Evolutionary conservation across 2,329 filamentous ascomycete genomes (phyloP), one percentile per base, ranked within the genome.

Genomic region (Drechslerella coelobrocha): DNA sequence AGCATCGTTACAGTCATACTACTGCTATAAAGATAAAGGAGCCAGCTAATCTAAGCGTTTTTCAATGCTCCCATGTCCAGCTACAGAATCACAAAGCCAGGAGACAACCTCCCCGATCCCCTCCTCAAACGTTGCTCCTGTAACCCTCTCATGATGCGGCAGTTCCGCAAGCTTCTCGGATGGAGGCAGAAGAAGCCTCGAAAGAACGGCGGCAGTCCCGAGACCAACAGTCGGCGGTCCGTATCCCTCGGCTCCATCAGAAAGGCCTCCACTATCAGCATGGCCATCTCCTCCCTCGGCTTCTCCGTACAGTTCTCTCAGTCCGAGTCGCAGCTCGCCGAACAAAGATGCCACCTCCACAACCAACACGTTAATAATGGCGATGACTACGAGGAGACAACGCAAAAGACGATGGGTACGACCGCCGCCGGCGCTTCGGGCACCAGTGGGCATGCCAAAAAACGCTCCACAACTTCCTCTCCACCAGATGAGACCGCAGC

Each of bases 101-200:
- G 66, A 59, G 66, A 71, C 31, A 37, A 34, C 4, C 48, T 51
- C 31, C 59, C 59, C 29, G 54, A 56, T 17, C 21, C 48, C 2
- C 51, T 50, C 19, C 39, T 34, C 41, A 62, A 60, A 60, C 66
- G 53, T 29, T 71, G 66, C 45, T 71, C 66, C 23, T 71, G 66
- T 47, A 71, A 71, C 26, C 66, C 66, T 39, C 59, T 50, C 66
- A 63, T 71, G 59, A 71, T 71, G 66, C 66, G 66, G 53, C 66
- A 71, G 66, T 71, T 63, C 31, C 59, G 66, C 52, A 71, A 71
- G 50, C 66, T 71, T 59, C 66, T 71, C 53, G 59, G 66, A 14
- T 71, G 66, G 66, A 71, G 62, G 51, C 66, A 71, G 66, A 71
- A 71, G 66, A 71, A 71, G 37, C 66, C 66, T 24, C 66, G 66